Conservation (phyloP, 1,284 basidiomycete species). For the Ustanciosporium gigantosporum region DNA sequence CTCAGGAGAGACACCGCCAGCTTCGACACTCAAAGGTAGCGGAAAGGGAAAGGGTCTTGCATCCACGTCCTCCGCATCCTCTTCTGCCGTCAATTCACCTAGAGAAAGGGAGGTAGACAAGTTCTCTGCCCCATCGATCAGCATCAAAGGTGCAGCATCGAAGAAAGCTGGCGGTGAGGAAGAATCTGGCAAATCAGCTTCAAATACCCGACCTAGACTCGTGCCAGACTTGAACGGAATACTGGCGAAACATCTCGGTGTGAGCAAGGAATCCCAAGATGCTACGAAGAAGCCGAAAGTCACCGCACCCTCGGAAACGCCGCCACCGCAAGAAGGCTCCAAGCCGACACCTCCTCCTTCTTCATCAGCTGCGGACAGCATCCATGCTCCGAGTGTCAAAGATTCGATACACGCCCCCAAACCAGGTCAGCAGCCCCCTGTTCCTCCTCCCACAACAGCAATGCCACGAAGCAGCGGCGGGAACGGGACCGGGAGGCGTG, state of each 20-base stretch:
- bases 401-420: conserved; percentile 21
- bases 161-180: neutral
- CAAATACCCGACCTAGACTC: neutral
- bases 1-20: neutral
- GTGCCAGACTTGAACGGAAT: conserved; percentile 10
- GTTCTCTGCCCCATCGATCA: too few relatives aligned
- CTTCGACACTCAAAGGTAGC: neutral
- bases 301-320: too few relatives aligned
- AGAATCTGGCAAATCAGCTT: neutral
- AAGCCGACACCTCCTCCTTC: neutral
- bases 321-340: too few relatives aligned
- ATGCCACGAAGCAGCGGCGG: too few relatives aligned
- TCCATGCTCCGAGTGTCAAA: neutral
- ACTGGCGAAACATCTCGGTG: conserved; percentile 6
- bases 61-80: neutral
- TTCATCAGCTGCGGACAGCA: neutral
- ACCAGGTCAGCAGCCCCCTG: too few relatives aligned
- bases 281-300: neutral
- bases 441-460: too few relatives aligned
- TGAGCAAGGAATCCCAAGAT: neutral
- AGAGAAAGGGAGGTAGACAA: too few relatives aligned
- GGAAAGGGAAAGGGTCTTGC: neutral
- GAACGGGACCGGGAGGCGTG: too few relatives aligned
- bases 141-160: neutral
- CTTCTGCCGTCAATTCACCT: neutral